Evolutionary conservation across 1,284 basidiomycete species (phyloP), one percentile per base, ranked within the genome.

Genomic region (Malassezia sympodialis): DNA sequence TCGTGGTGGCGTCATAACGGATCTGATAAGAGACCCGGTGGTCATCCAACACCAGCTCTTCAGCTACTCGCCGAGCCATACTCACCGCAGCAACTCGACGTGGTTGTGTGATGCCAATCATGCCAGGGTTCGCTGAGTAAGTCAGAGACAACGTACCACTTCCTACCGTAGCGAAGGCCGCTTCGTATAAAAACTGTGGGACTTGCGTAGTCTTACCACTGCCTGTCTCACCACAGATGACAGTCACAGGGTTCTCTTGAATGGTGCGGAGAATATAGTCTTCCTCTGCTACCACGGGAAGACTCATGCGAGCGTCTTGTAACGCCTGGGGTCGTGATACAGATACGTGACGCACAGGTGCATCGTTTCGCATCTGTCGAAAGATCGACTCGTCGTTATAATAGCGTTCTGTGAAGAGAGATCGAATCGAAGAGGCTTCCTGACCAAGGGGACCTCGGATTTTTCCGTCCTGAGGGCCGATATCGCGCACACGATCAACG

Each of bases 151-250:
- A 49, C 41, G 44, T 43, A 87, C 89, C 86, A 70, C 87, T 87
- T 15, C 80, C 83, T 4, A 82, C 80, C 52, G 83, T 82, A 1
- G 90, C 94, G 71, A 93, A 98, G 0, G 90, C 94, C n/a, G 88
- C 88, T 76, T 99, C 94, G 66, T 87, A 86, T 11, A 87, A 75
- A 76, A 87, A 86, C 73, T 98, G 94, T 3, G 94, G 94, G 1
- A 98, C 84, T 75, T 98, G 94, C 0, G 94, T 99, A 1, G 94
- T 98, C 78, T 98, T 99, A 48, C 94, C 94, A 69, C 88, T 93
- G 56, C 94, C 94, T 6, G 94, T 99, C 75, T 86, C 84, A 75
- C 85, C 85, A 63, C 84, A 86, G 42, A 87, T 80, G 47, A 86
- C 80, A 15, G 83, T 81, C 11, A 86, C 83, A 4, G 86, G 82